phyloP scores from a whole-genome alignment of 176 grass and related monocot genomes.

The Typha latifolia region DNA sequence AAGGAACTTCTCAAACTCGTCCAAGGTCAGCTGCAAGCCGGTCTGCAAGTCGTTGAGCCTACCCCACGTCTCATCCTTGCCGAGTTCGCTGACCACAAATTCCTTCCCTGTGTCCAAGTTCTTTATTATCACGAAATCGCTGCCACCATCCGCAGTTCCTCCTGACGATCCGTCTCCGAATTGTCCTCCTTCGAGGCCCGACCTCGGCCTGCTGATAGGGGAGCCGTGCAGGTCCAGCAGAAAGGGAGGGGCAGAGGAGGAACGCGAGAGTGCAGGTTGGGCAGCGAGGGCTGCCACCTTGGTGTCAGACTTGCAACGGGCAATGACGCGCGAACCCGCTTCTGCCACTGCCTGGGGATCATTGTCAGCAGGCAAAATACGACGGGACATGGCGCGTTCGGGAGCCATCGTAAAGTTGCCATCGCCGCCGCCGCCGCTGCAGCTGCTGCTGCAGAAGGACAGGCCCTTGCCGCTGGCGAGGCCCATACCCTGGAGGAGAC shows the following conservation, averaged over 20 bases:
- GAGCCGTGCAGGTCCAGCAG: conserved; percentile 9
- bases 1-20: conserved; percentile 45
- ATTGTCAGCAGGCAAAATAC: neutral
- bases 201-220: neutral
- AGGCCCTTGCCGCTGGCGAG: conserved; percentile 40
- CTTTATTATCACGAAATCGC: neutral
- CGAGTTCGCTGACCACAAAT: conserved; percentile 25
- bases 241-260: conserved; percentile 24
- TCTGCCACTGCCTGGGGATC: neutral
- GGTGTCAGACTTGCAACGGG: neutral
- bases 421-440: too few species aligned
- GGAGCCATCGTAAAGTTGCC: neutral
- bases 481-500: conserved; percentile 75
- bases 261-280: neutral
- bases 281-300: neutral
- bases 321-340: neutral
- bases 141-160: neutral
- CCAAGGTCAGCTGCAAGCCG: conserved; percentile 24
- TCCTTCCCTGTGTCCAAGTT: conserved; percentile 36
- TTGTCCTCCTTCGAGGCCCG: neutral
- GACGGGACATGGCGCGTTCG: neutral
- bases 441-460: neutral
- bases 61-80: conserved; percentile 39
- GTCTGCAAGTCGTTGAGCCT: conserved; percentile 11
- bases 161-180: neutral